phyloP scores from a whole-genome alignment of 106 monocot genomes.

The Chionographis japonica region DNA sequence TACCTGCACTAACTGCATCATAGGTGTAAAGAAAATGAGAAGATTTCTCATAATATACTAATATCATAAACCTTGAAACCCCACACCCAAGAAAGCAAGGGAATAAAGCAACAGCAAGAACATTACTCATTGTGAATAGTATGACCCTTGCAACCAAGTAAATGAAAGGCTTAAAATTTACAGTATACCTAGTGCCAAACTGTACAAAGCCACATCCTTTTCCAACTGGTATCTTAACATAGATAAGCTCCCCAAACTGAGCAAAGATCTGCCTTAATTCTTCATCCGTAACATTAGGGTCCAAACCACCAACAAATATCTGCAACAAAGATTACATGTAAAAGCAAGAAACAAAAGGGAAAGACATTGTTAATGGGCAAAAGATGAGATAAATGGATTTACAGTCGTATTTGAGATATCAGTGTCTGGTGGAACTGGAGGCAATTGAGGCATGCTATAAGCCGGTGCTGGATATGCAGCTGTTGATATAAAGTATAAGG shows the following conservation, averaged over 20 bases:
- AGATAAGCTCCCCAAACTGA: constrained; percentile 82
- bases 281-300: constrained; percentile 88
- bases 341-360: background rate
- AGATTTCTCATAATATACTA: too few species aligned
- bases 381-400: constrained; percentile 16
- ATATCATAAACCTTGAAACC: too few species aligned
- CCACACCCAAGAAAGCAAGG: too few species aligned
- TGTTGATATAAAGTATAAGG: constrained; percentile 15
- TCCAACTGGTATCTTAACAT: constrained; percentile 78
- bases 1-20: too few species aligned
- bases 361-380: background rate
- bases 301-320: constrained; percentile 94
- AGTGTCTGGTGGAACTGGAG: constrained; percentile 65
- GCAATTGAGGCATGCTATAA: constrained; percentile 56
- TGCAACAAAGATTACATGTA: constrained; percentile 32
- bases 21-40: too few species aligned
- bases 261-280: constrained; percentile 77
- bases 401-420: constrained; percentile 94
- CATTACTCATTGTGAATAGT: background rate
- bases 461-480: constrained; percentile 55
- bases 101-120: background rate
- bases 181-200: constrained; percentile 56
- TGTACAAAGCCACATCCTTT: constrained; percentile 98
- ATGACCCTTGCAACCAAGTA: too few species aligned
- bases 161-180: background rate